A percentile compares a stretch with the other conserved stretches of the same genome.
Conservation (phyloP, 208 protist species). For the Leishmania aethiopica region DNA sequence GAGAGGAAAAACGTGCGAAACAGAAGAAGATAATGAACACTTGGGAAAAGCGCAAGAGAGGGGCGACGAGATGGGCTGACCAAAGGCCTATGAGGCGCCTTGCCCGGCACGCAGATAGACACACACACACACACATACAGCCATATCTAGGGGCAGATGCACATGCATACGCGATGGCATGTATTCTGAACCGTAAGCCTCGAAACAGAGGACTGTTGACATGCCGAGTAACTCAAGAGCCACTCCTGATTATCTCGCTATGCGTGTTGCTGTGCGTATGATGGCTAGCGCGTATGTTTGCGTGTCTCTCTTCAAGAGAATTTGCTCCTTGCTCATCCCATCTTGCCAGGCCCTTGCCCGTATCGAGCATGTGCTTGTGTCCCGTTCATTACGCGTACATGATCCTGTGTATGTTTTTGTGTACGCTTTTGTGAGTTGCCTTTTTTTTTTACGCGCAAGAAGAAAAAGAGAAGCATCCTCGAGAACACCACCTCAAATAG, state of each 20-base stretch:
- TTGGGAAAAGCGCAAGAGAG: background rate
- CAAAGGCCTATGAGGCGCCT: background rate
- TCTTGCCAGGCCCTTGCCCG: background rate
- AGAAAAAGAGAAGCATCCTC: conserved; percentile 9
- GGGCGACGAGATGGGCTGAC: background rate
- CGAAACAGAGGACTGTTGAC: conserved; percentile 9
- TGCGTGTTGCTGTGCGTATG: conserved; percentile 1
- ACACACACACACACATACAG: background rate
- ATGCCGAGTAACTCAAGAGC: background rate
- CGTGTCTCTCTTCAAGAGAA: background rate
- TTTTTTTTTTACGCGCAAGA: background rate
- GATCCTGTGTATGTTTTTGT: background rate
- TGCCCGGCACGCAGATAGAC: background rate
- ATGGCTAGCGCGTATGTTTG: background rate
- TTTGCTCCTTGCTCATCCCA: background rate
- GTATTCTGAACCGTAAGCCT: background rate
- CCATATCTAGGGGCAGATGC: background rate
- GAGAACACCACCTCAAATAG: background rate
- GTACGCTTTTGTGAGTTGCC: background rate
- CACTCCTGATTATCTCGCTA: conserved; percentile 16
- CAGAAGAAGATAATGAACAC: background rate
- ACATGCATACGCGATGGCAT: background rate
- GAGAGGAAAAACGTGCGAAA: conserved; percentile 9
- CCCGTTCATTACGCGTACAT: background rate
- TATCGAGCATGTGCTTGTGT: background rate